These are phyloP conservation scores for Pseudogymnoascus sp. DNA, from an alignment of 2,329 filamentous ascomycete species.

Conservation along the genomic window DNA sequence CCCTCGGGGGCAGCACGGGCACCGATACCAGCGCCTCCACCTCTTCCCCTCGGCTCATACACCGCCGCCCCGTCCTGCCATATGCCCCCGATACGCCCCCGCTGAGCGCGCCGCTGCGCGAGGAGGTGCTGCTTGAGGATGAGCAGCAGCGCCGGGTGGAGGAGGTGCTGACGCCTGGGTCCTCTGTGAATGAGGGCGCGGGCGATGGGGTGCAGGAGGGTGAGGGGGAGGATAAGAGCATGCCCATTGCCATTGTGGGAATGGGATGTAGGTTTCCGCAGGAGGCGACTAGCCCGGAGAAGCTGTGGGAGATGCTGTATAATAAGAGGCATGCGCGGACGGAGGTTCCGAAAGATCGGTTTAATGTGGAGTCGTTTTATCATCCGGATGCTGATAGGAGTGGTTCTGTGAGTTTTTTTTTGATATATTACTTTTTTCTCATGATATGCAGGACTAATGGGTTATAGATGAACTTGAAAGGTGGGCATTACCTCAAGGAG, in stretches of 20 bases:
- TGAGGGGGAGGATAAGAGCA: not conserved
- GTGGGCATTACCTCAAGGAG: conserved; percentile 17
- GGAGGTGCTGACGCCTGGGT: not conserved
- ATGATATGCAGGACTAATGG: not conserved
- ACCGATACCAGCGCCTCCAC: not conserved
- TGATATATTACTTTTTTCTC: too few species aligned
- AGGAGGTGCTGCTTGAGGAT: not conserved
- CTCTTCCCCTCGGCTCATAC: not conserved
- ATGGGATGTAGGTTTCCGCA: conserved; percentile 33
- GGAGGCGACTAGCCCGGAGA: conserved; percentile 29
- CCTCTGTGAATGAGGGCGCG: not conserved
- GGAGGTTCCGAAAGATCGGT: conserved; percentile 28
- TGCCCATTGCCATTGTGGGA: conserved; percentile 30
- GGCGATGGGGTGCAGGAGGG: not conserved
- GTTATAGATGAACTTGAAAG: conserved; percentile 15
- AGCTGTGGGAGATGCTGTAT: conserved; percentile 34
- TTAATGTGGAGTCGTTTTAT: conserved; percentile 46
- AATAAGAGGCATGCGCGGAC: conserved; percentile 32
- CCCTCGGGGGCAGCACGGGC: not conserved
- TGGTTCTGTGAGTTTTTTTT: conserved; percentile 23
- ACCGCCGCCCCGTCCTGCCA: not conserved
- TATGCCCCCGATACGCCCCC: not conserved
- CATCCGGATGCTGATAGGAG: conserved; percentile 37
- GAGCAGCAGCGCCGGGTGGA: not conserved
- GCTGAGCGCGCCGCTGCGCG: not conserved